These are phyloP conservation scores for Glycyrrhiza uralensis DNA, from an alignment of 306 rosid species.

Conservation along the genomic window DNA sequence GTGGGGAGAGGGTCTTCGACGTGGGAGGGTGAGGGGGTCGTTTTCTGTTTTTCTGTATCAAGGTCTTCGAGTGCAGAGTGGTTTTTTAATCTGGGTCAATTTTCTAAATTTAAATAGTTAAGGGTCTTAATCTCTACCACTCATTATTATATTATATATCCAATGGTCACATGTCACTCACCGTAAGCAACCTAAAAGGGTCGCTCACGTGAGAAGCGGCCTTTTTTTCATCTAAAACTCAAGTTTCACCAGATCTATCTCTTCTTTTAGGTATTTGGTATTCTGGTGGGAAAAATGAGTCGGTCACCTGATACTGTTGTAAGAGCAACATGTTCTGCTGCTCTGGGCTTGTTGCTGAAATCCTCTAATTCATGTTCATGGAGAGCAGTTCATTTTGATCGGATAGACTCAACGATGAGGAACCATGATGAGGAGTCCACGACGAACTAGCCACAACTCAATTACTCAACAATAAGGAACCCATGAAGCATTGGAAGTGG, in stretches of 20 bases:
- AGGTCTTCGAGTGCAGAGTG: no score
- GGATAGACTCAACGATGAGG: constrained; percentile 41
- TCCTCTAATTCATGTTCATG: constrained; percentile 60
- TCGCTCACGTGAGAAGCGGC: no score
- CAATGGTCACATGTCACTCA: no score
- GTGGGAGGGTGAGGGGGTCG: no score
- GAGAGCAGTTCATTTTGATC: constrained; percentile 53
- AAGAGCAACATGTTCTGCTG: constrained; percentile 84
- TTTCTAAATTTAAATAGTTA: no score
- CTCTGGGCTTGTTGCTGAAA: constrained; percentile 82
- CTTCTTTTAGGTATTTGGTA: constrained; percentile 66
- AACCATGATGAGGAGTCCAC: constrained; percentile 32
- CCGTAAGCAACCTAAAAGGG: no score
- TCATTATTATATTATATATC: no score
- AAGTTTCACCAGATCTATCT: constrained; percentile 17
- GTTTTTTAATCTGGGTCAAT: no score
- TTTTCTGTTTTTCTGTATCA: no score
- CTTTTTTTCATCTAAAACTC: background rate
- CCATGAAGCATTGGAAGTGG: background rate
- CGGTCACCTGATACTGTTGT: constrained; percentile 75
- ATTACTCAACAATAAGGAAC: background rate
- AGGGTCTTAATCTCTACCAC: no score
- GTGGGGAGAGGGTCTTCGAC: no score
- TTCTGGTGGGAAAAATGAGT: constrained; percentile 74
- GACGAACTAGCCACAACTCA: constrained; percentile 5